These are phyloP conservation scores for Clonostachys solani DNA, from an alignment of 2,329 filamentous ascomycete genomes.

Conservation along the genomic window DNA sequence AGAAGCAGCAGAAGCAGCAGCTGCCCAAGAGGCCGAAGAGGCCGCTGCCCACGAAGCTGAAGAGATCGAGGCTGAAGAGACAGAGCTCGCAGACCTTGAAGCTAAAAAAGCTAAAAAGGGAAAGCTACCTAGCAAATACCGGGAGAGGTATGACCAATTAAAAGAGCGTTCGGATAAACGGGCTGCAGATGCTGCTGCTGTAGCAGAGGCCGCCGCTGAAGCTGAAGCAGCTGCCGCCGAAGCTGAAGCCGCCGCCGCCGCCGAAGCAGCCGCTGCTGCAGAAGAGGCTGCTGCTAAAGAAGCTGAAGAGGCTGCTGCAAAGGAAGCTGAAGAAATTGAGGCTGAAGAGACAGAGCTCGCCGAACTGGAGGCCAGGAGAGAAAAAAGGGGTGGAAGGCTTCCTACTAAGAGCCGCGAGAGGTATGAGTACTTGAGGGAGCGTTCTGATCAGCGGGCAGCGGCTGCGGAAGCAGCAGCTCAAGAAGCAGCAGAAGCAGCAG, in stretches of 20 bases:
- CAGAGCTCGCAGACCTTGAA: constrained; percentile 14
- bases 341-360: constrained; percentile 13
- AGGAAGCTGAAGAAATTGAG: constrained; percentile 15
- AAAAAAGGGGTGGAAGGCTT: constrained; percentile 14
- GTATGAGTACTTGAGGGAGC: constrained; percentile 12
- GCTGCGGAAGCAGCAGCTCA: constrained; percentile 21
- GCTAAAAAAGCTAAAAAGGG: constrained; percentile 21
- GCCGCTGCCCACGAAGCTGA: constrained; percentile 10
- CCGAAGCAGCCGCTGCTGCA: constrained; percentile 8
- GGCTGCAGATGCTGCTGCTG: constrained; percentile 1
- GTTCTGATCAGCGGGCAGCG: constrained; percentile 9
- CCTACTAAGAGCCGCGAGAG: constrained; percentile 15
- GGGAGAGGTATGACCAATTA: constrained; percentile 16
- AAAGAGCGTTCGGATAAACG: constrained; percentile 11
- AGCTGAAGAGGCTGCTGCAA: constrained; percentile 22
- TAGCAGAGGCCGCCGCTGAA: constrained; percentile 9
- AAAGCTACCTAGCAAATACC: constrained; percentile 11
- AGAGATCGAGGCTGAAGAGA: constrained; percentile 12
- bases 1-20: constrained; percentile 19
- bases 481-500: constrained; percentile 17
- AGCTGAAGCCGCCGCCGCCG: constrained; percentile 21
- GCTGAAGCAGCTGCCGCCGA: constrained; percentile 14
- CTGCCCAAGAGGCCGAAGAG: constrained; percentile 13
- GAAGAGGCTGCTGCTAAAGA: constrained; percentile 13
- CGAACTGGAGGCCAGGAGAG: constrained; percentile 20